Evolutionary conservation across 2,329 filamentous ascomycete genomes (phyloP).

Genomic region (Byssochlamys sp.): DNA sequence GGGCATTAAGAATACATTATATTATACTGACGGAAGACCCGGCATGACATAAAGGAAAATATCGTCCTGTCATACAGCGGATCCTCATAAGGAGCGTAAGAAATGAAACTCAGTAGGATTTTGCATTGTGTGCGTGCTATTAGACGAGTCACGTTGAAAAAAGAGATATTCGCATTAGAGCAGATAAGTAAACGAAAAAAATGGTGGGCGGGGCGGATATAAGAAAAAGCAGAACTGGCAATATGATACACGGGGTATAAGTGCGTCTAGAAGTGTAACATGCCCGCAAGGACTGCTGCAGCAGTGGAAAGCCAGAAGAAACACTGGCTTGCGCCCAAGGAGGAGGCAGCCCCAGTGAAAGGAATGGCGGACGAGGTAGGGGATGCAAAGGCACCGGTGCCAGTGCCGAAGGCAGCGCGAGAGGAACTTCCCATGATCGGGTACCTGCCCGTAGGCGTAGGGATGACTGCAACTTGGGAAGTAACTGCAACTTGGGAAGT

Average conservation of each 20-base stretch:
- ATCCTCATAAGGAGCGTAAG: not conserved
- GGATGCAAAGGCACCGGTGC: slow-evolving; percentile 4
- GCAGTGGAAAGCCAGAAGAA: slow-evolving; percentile 4
- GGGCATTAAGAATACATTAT: not conserved
- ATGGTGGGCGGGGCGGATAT: not conserved
- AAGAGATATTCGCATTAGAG: not conserved
- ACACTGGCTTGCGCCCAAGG: slow-evolving; percentile 4
- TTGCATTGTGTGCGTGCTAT: not conserved
- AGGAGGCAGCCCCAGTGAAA: slow-evolving; percentile 9
- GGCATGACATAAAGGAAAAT: not conserved
- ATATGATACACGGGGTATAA: not conserved
- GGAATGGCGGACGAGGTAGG: not conserved
- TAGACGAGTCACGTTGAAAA: not conserved
- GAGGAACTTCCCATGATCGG: slow-evolving; percentile 12
- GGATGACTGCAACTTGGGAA: not conserved
- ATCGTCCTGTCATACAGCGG: not conserved
- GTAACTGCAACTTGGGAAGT: slow-evolving; percentile 4
- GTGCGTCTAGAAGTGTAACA: slow-evolving; percentile 4
- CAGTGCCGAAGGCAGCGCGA: slow-evolving; percentile 7
- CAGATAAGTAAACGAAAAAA: not conserved
- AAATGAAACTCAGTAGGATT: not conserved
- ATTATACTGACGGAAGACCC: not conserved
- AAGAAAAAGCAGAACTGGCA: not conserved
- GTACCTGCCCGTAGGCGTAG: slow-evolving; percentile 11
- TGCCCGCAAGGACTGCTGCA: slow-evolving; percentile 3